A percentile compares a stretch with the other conserved stretches of the same genome.
Conservation (phyloP, 768 basidiomycete species). For the Rhodotorula toruloides region DNA sequence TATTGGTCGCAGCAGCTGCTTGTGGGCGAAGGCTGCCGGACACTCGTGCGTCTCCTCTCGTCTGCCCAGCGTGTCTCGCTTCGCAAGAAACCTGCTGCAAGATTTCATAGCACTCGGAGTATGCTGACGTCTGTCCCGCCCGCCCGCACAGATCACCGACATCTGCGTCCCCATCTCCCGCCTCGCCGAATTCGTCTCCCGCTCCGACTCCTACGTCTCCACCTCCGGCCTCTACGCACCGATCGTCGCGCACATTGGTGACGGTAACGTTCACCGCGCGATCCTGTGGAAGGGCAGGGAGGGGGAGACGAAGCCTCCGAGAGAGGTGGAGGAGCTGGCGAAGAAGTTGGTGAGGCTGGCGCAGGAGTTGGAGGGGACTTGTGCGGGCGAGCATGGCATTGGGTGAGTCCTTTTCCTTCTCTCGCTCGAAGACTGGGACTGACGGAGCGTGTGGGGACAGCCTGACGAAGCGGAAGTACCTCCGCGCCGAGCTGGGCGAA, state of each 20-base stretch:
- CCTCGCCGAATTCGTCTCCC: conserved; percentile 51
- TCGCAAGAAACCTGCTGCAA: no score
- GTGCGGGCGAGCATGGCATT: conserved; percentile 46
- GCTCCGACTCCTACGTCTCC: conserved; percentile 72
- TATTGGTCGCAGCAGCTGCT: conserved; percentile 55
- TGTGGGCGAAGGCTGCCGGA: conserved; percentile 84
- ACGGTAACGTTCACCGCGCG: conserved; percentile 50
- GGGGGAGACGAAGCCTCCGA: neutral
- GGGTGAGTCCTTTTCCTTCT: neutral
- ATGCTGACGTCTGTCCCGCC: no score
- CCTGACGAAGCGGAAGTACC: conserved; percentile 54
- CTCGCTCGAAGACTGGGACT: no score
- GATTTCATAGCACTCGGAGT: neutral
- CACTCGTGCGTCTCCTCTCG: conserved; percentile 49
- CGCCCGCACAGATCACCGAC: conserved; percentile 43
- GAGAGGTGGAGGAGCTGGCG: conserved; percentile 44
- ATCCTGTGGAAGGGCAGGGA: conserved; percentile 42
- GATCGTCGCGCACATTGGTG: conserved; percentile 61
- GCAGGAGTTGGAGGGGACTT: conserved; percentile 49
- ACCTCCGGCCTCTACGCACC: conserved; percentile 61
- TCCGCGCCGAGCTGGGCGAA: conserved; percentile 72
- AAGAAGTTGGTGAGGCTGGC: conserved; percentile 49
- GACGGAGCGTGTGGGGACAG: neutral
- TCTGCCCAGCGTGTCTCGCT: no score
- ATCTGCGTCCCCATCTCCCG: conserved; percentile 49